A percentile compares a stretch with the other conserved stretches of the same genome.
phyloP scores from a whole-genome alignment of 192 early-diverging fungal species.

The Backusella macrospora region DNA sequence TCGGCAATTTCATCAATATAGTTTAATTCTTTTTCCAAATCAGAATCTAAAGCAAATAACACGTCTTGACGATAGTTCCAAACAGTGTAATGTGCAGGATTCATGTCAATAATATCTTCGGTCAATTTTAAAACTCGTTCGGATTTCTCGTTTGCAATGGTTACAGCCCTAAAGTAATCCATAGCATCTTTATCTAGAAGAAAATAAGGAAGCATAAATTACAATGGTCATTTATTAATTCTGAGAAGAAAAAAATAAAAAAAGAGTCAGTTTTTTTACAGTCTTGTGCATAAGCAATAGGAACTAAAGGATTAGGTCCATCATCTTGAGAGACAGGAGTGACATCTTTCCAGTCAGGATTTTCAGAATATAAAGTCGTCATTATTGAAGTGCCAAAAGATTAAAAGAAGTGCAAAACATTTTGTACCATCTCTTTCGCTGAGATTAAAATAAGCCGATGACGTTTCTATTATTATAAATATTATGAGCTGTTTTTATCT shows the following conservation, averaged over 20 bases:
- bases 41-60: conserved; percentile 65
- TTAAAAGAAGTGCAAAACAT: background rate
- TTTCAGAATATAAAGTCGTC: conserved; percentile 34
- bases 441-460: background rate
- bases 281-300: conserved; percentile 78
- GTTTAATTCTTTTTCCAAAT: conserved; percentile 74
- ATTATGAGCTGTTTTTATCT: background rate
- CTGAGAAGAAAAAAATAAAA: too few species aligned
- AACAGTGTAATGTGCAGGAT: conserved; percentile 94
- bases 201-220: background rate
- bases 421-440: background rate
- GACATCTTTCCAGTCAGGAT: conserved; percentile 64
- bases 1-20: conserved; percentile 74
- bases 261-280: conserved; percentile 51
- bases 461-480: background rate
- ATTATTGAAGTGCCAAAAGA: background rate
- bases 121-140: conserved; percentile 85
- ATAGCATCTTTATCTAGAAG: conserved; percentile 71
- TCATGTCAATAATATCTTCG: conserved; percentile 74
- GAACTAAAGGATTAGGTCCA: conserved; percentile 76
- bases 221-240: background rate
- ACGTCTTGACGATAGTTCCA: conserved; percentile 92
- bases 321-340: conserved; percentile 77
- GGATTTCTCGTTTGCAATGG: conserved; percentile 69
- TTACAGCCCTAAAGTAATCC: conserved; percentile 86